Evolutionary conservation across 768 basidiomycete genomes (phyloP).

Genomic region (Tulasnella sp.): DNA sequence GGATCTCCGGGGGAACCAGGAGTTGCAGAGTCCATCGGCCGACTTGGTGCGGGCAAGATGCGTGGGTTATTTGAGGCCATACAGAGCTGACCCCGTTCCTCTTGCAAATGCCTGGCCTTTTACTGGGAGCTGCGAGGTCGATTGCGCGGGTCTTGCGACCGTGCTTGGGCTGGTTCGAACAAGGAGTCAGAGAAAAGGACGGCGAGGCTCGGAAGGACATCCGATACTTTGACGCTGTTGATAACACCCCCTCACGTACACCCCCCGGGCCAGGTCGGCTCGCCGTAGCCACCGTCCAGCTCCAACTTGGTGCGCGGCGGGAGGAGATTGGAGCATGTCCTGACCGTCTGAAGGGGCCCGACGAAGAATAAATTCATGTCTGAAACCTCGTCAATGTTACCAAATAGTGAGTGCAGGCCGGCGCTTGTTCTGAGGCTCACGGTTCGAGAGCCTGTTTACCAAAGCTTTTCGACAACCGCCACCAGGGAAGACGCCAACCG

Average conservation of each 20-base stretch:
- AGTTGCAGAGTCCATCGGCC: conserved; percentile 26
- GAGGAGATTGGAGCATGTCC: background rate
- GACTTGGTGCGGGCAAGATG: conserved; percentile 27
- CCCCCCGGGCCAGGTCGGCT: conserved; percentile 3
- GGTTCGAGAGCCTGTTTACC: background rate
- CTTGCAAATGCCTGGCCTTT: conserved; percentile 8
- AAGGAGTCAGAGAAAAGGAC: conserved; percentile 8
- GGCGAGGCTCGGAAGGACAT: conserved; percentile 16
- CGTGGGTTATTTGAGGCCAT: conserved; percentile 26
- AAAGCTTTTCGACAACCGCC: conserved; percentile 11
- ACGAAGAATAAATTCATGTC: background rate
- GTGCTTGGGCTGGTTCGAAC: background rate
- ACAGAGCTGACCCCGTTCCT: conserved; percentile 13
- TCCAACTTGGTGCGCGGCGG: background rate
- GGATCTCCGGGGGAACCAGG: conserved; percentile 26
- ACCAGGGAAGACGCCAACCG: background rate
- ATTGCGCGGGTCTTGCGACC: conserved; percentile 21
- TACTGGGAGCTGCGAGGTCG: conserved; percentile 17
- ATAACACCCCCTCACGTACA: conserved; percentile 9
- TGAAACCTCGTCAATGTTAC: background rate
- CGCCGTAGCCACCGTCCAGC: background rate
- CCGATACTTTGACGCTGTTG: conserved; percentile 24
- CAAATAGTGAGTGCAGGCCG: background rate
- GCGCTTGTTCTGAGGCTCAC: background rate
- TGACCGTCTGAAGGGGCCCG: background rate